Evolutionary conservation across 169 alveolate species (phyloP), one percentile per base, ranked within the genome.

Genomic region (Eimeria tenella): DNA sequence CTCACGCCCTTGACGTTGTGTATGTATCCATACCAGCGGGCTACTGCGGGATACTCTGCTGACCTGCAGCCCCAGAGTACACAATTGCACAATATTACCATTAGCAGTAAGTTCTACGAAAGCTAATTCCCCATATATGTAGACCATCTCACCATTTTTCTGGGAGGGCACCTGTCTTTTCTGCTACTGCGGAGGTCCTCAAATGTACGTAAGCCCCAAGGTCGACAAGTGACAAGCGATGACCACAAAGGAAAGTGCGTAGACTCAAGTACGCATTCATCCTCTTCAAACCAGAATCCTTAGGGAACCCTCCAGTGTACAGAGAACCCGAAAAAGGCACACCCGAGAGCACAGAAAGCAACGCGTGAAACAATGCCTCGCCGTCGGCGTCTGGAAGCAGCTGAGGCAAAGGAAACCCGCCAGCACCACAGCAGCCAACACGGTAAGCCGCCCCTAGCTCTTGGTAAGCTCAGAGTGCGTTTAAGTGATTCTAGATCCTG

Each of bases 141-240:
- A 2, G 2, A 31, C 42, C 42, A 17, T 1, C 77, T n/a, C 1
- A 68, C 77, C 77, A 68, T n/a, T 68, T 68, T 10, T 68, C 77
- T 23, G 77, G 77, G 77, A 68, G 77, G 49, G 77, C 77, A 10
- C 77, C 77, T 13, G 77, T 68, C 77, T 68, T 68, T 5, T 68
- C 77, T 13, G 77, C 77, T 10, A 15, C 77, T 17, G 31, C 77
- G 4, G 77, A 15, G n/a, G 77, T 68, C n/a, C 77, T 74, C 21
- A 86, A 65, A n/a, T 62, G 83, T 9, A 58, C 52, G 68, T 86
- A 87, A 58, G 55, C 77, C 8, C 86, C 93, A 9, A 87, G n/a
- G 60, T 87, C 93, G 42, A 81, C 93, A n/a, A 87, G 86, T 17
- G 93, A 7, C 60, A 87, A 75, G 31, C 42, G 86, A 62, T 53